These are phyloP conservation scores for Amanita polypyramis DNA, from an alignment of 768 basidiomycete species.

Conservation along the genomic window DNA sequence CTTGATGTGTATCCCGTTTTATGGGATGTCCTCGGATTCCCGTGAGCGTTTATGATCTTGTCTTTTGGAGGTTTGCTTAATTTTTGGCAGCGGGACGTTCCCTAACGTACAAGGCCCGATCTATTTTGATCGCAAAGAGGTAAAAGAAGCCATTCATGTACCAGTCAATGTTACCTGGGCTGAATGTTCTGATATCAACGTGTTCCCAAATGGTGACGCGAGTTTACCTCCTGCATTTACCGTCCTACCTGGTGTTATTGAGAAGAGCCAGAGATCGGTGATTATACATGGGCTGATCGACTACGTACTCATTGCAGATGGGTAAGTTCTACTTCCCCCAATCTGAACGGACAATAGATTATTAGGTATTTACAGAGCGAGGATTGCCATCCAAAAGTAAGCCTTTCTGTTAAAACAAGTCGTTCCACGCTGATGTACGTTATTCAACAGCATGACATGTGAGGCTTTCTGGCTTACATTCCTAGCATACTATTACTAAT, in stretches of 20 bases:
- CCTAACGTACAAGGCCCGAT: slow-evolving; percentile 45
- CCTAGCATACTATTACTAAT: neutral
- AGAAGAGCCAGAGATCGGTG: slow-evolving; percentile 58
- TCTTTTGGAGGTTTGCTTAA: neutral
- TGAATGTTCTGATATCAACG: slow-evolving; percentile 49
- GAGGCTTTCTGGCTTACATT: slow-evolving; percentile 8
- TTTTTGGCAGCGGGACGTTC: slow-evolving; percentile 35
- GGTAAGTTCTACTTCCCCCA: slow-evolving; percentile 28
- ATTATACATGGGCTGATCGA: slow-evolving; percentile 68
- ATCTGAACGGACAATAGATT: neutral
- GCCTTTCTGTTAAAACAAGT: slow-evolving; percentile 9
- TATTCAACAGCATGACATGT: slow-evolving; percentile 31
- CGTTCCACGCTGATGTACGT: too few species aligned
- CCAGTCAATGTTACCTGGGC: slow-evolving; percentile 49
- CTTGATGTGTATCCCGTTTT: slow-evolving; percentile 66
- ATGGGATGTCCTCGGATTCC: slow-evolving; percentile 80
- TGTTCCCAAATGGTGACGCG: slow-evolving; percentile 52
- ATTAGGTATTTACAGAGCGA: slow-evolving; percentile 25
- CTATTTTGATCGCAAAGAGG: slow-evolving; percentile 62
- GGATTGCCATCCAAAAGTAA: slow-evolving; percentile 59
- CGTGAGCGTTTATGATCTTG: slow-evolving; percentile 30
- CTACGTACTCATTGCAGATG: slow-evolving; percentile 64
- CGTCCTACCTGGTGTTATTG: slow-evolving; percentile 66
- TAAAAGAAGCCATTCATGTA: slow-evolving; percentile 64
- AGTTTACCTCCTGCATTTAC: slow-evolving; percentile 54